A percentile compares a stretch with the other conserved stretches of the same genome.
phyloP scores from a whole-genome alignment of 2,329 filamentous ascomycete species.

The Cladosporium sp. region DNA sequence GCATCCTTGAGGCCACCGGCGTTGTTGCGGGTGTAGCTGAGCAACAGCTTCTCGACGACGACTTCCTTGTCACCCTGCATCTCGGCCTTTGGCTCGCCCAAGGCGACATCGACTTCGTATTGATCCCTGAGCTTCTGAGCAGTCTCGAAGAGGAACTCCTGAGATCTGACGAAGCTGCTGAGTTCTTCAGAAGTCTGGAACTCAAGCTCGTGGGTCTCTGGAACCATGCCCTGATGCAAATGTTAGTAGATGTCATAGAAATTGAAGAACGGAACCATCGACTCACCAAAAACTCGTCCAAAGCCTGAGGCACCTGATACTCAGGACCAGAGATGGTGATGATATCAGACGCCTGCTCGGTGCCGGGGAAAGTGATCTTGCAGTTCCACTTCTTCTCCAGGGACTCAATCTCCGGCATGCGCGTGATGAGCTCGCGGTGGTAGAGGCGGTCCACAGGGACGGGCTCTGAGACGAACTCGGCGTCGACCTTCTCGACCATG shows the following conservation, averaged over 20 bases:
- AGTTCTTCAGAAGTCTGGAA: constrained; percentile 73
- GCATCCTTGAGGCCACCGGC: constrained; percentile 92
- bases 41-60: constrained; percentile 44
- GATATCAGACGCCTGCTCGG: constrained; percentile 93
- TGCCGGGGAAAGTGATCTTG: constrained; percentile 98
- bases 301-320: constrained; percentile 95
- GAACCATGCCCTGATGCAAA: constrained; percentile 75
- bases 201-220: constrained; percentile 88
- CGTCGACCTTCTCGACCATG: constrained; percentile 97
- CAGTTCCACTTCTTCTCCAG: constrained; percentile 99
- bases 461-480: constrained; percentile 91
- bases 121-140: constrained; percentile 81
- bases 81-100: constrained; percentile 51
- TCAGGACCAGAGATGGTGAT: constrained; percentile 94
- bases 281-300: constrained; percentile 83
- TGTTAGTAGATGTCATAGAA: background rate
- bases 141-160: constrained; percentile 75
- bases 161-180: constrained; percentile 74
- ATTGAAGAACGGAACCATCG: background rate
- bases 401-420: constrained; percentile 84
- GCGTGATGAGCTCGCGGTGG: constrained; percentile 87
- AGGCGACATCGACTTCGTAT: constrained; percentile 82
- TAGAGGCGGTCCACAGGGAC: constrained; percentile 93
- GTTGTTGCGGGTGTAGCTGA: constrained; percentile 88
- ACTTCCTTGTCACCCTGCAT: constrained; percentile 37